Base-by-base conservation (phyloP, 2,329 filamentous ascomycete genomes). In the Colletotrichum godetiae region DNA sequence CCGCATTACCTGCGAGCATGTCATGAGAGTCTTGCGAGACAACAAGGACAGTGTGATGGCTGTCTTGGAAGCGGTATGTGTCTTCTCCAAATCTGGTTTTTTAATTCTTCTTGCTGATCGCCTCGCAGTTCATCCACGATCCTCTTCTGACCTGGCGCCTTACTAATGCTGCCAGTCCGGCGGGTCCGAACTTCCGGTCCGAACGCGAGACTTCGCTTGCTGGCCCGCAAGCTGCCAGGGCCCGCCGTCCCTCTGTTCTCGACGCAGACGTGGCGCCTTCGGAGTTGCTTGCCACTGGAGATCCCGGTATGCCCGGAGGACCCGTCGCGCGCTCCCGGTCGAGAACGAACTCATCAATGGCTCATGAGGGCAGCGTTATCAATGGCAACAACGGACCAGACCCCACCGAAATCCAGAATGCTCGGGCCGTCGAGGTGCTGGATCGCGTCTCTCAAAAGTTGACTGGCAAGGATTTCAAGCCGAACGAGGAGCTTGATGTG, bases 21-120 rank as follows among this genome's bases (percentile, higher is more conserved):
- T 98, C 63, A 99, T 99, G 97, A 91, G 97, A 74, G 95, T 99
- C 15, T 87, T 99, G 76, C 89, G 97, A 69, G 95, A 97, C 77
- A 99, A 99, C 84, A 99, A 99, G 84, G 97, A 99, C 85, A 98
- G 95, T 55, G 90, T 99, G 72, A 98, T 99, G 94, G 97, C 97
- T 35, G 97, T 99, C 24, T 87, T 99, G 68, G 97, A 99, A 89
- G 97, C 97, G 76, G 94, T 97, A 90, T 91, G 94, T 92, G 64
- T 31, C 65, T 37, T 55, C 31, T 4, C 56, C 58, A 52, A 15
- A 46, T 53, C n/a, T 19, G 7, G 62, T 37, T 31, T 42, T 15
- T 35, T 59, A 76, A 52, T 19, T 63, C 55, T 15, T n/a, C 55
- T 73, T 71, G 75, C 75, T 80, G 75, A 82, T 70, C 53, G 42